phyloP scores from a whole-genome alignment of 1,284 basidiomycete genomes.

The Omphalotus olearius region DNA sequence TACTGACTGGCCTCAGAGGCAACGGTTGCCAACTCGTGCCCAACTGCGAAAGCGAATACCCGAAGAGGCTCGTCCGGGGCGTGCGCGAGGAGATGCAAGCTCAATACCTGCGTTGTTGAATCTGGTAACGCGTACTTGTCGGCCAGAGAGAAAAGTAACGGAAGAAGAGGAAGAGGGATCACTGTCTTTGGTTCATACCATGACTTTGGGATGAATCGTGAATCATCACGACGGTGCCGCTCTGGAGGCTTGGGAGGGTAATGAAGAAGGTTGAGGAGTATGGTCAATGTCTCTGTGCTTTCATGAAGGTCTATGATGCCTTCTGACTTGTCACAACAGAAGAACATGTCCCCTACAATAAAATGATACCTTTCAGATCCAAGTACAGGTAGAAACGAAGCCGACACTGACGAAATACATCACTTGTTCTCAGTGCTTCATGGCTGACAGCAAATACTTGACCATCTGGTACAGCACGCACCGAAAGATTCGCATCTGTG shows the following conservation, averaged over 20 bases:
- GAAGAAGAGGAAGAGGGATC: constrained; percentile 60
- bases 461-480: constrained; percentile 47
- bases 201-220: constrained; percentile 23
- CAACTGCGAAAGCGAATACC: constrained; percentile 52
- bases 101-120: constrained; percentile 34
- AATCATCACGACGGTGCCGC: constrained; percentile 17
- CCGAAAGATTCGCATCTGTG: constrained; percentile 44
- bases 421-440: constrained; percentile 42
- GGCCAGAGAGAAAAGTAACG: constrained; percentile 45
- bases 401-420: constrained; percentile 51
- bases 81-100: constrained; percentile 52
- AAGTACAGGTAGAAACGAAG: constrained; percentile 8
- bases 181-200: constrained; percentile 36
- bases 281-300: constrained; percentile 35
- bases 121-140: constrained; percentile 61
- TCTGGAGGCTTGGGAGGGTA: constrained; percentile 39
- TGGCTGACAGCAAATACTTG: constrained; percentile 44
- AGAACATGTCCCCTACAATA: constrained; percentile 56
- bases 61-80: constrained; percentile 44
- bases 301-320: constrained; percentile 49
- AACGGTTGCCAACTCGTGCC: constrained; percentile 35
- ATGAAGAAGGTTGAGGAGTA: constrained; percentile 51
- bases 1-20: constrained; percentile 54
- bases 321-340: constrained; percentile 35
- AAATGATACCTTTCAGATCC: constrained; percentile 12